These are phyloP conservation scores for Paspalum vaginatum DNA, from an alignment of 176 grass and related monocot genomes.

Conservation along the genomic window DNA sequence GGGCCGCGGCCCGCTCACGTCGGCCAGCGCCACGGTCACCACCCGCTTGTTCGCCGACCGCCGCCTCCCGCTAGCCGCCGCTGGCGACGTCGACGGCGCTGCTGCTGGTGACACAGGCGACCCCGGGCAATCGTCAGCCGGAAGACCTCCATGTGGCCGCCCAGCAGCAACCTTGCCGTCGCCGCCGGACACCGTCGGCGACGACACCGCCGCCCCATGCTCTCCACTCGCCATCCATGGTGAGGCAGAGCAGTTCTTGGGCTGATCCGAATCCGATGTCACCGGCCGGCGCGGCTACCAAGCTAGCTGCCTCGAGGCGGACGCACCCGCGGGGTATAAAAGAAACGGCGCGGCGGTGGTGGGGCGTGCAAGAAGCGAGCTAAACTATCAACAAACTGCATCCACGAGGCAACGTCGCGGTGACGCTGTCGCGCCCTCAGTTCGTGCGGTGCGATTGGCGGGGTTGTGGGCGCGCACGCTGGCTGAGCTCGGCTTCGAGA, in stretches of 20 bases:
- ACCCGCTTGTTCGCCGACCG: constrained; percentile 72
- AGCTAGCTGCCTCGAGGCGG: constrained; percentile 25
- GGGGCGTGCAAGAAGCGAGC: constrained; percentile 29
- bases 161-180: constrained; percentile 24
- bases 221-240: constrained; percentile 67
- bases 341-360: constrained; percentile 15
- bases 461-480: constrained; percentile 53
- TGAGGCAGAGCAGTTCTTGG: constrained; percentile 24
- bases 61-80: constrained; percentile 44
- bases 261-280: constrained; percentile 28
- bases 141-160: neutral
- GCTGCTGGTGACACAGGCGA: constrained; percentile 25
- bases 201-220: constrained; percentile 41
- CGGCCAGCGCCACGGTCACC: constrained; percentile 68
- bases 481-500: neutral
- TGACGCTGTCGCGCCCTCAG: constrained; percentile 9
- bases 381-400: neutral
- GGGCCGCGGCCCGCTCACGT: constrained; percentile 45
- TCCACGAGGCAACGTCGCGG: constrained; percentile 29
- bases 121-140: constrained; percentile 13
- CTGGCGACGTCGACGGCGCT: constrained; percentile 11
- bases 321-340: constrained; percentile 50
- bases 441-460: constrained; percentile 17
- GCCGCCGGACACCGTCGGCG: constrained; percentile 40
- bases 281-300: no score